Percentiles rank a stretch among this genome's conserved stretches.
Conservation (phyloP, 1,284 basidiomycete genomes). For the Cryptococcus jaspeensis region DNA sequence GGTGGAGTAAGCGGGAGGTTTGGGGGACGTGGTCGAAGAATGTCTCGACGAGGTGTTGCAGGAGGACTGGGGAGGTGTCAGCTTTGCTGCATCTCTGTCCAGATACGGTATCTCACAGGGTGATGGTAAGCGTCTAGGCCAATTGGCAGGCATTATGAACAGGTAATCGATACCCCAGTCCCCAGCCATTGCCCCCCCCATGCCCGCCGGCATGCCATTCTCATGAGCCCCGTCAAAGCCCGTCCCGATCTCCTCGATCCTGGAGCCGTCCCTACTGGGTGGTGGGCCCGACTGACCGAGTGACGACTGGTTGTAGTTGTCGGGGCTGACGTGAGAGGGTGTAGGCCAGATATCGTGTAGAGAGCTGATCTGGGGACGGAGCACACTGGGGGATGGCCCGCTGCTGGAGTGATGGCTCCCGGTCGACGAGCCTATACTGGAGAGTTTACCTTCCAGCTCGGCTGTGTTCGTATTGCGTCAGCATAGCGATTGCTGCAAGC, state of each 20-base stretch:
- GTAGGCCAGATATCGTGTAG: too few species aligned
- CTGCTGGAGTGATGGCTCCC: background rate
- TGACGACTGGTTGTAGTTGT: too few species aligned
- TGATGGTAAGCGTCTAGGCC: slow-evolving; percentile 44
- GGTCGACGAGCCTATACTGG: background rate
- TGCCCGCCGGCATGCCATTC: background rate
- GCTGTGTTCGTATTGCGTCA: slow-evolving; percentile 21
- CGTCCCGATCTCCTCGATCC: background rate
- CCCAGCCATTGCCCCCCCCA: background rate
- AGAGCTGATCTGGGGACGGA: too few species aligned
- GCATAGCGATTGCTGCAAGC: background rate
- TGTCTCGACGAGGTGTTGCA: slow-evolving; percentile 47
- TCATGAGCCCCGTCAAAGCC: background rate
- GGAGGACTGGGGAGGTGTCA: slow-evolving; percentile 23
- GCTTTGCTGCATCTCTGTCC: too few species aligned
- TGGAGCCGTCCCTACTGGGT: too few species aligned
- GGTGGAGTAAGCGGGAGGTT: slow-evolving; percentile 47
- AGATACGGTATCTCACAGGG: slow-evolving; percentile 39
- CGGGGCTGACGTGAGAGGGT: too few species aligned
- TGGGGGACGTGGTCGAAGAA: slow-evolving; percentile 49
- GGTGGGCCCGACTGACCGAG: too few species aligned
- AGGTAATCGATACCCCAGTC: slow-evolving; percentile 20
- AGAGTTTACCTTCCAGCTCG: slow-evolving; percentile 30
- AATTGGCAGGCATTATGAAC: slow-evolving; percentile 39
- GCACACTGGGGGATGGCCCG: too few species aligned